Conservation (phyloP, 1,284 basidiomycete genomes). For the Leccinum variabile region DNA sequence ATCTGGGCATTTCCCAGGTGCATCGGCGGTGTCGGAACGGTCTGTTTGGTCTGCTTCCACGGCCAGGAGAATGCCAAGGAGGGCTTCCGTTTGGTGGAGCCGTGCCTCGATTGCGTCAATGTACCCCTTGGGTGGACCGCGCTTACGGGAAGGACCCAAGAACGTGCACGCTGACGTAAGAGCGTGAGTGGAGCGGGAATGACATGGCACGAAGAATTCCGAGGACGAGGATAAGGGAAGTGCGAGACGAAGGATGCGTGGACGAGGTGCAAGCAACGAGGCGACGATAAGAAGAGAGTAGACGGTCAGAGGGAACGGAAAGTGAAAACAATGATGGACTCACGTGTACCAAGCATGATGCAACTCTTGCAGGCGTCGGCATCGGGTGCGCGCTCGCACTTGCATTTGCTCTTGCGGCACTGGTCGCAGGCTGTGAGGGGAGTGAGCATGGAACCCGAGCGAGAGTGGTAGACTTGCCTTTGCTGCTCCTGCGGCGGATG, state of each 20-base stretch:
- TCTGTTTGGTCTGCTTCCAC: constrained; percentile 65
- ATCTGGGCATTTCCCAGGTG: constrained; percentile 17
- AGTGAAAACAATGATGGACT: constrained; percentile 34
- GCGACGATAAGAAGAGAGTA: not conserved
- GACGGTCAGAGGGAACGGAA: not conserved
- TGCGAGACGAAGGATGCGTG: not conserved
- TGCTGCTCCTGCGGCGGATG: constrained; percentile 64
- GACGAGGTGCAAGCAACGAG: not conserved
- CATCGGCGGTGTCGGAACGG: constrained; percentile 52
- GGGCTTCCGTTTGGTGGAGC: constrained; percentile 83
- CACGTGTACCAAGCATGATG: constrained; percentile 65
- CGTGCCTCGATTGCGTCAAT: constrained; percentile 89
- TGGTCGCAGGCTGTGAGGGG: constrained; percentile 56
- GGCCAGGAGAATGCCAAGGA: constrained; percentile 75
- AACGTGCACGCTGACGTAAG: constrained; percentile 60
- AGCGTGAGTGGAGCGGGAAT: not conserved
- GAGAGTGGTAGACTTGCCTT: constrained; percentile 46
- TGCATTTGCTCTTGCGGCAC: constrained; percentile 55
- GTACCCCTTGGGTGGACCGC: constrained; percentile 85
- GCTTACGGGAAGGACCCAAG: constrained; percentile 77
- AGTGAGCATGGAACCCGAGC: not conserved
- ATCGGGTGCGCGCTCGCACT: constrained; percentile 29
- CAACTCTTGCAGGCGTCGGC: constrained; percentile 58
- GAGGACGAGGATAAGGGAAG: not conserved
- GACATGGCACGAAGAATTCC: not conserved